These are phyloP conservation scores for Psilocybe azurescens DNA, from an alignment of 768 basidiomycete genomes.

Conservation along the genomic window DNA sequence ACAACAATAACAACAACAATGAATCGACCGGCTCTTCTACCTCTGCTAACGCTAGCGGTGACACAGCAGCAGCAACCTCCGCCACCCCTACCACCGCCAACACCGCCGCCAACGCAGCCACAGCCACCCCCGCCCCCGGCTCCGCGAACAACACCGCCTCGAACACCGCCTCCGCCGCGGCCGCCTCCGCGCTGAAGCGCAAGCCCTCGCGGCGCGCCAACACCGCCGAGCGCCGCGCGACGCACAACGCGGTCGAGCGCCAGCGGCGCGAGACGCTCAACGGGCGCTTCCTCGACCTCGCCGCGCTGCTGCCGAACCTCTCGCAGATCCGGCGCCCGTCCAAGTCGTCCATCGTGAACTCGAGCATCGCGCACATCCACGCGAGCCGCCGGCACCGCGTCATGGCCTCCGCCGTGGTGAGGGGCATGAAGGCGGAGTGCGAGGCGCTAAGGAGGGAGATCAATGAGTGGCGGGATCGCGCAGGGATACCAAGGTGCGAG, in stretches of 20 bases:
- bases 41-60: slow-evolving; percentile 17
- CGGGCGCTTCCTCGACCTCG: slow-evolving; percentile 82
- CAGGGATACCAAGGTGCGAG: slow-evolving; percentile 71
- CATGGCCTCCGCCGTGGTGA: slow-evolving; percentile 83
- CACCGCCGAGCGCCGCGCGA: slow-evolving; percentile 94
- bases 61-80: slow-evolving; percentile 17
- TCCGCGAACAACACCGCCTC: slow-evolving; percentile 21
- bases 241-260: slow-evolving; percentile 97
- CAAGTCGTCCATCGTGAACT: slow-evolving; percentile 97
- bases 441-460: slow-evolving; percentile 90
- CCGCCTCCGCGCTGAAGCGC: slow-evolving; percentile 58
- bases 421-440: slow-evolving; percentile 77
- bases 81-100: slow-evolving; percentile 13
- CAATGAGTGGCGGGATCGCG: slow-evolving; percentile 90
- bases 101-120: slow-evolving; percentile 31
- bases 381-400: slow-evolving; percentile 82
- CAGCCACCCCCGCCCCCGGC: slow-evolving; percentile 14
- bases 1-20: slow-evolving; percentile 22
- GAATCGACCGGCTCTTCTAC: not conserved
- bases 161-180: slow-evolving; percentile 22
- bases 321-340: slow-evolving; percentile 92
- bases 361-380: slow-evolving; percentile 88
- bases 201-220: slow-evolving; percentile 91
- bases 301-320: slow-evolving; percentile 88
- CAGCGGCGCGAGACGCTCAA: slow-evolving; percentile 93